phyloP scores from a whole-genome alignment of 306 rosid genomes.

The Coriaria nepalensis region DNA sequence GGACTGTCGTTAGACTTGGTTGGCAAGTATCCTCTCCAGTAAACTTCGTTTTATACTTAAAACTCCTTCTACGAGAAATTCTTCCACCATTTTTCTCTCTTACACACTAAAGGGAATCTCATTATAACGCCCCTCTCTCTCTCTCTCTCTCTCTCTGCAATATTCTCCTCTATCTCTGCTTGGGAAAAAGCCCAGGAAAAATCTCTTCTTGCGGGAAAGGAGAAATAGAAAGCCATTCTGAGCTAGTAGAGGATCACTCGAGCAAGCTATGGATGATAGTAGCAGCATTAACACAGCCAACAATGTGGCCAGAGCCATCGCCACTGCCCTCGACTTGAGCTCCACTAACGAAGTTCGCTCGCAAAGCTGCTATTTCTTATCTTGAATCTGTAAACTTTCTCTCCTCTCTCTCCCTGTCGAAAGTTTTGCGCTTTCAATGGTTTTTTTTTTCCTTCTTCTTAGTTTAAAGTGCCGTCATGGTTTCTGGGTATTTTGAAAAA shows the following conservation, averaged over 20 bases:
- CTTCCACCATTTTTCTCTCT: too few relatives aligned
- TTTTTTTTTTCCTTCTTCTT: neutral
- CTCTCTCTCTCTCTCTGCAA: neutral
- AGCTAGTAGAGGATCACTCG: neutral
- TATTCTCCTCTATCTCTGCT: neutral
- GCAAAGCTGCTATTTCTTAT: slow-evolving; percentile 58
- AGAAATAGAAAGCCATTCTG: neutral
- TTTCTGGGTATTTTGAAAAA: too few relatives aligned
- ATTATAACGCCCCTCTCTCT: neutral
- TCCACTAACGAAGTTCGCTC: slow-evolving; percentile 64
- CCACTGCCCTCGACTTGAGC: slow-evolving; percentile 71
- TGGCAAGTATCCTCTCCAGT: too few relatives aligned
- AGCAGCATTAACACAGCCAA: slow-evolving; percentile 16
- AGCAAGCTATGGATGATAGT: slow-evolving; percentile 38
- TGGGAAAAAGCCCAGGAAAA: slow-evolving; percentile 2
- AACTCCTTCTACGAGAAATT: too few relatives aligned
- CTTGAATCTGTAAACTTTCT: slow-evolving; percentile 52
- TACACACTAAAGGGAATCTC: neutral
- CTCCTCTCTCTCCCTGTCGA: neutral
- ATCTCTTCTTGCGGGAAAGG: neutral
- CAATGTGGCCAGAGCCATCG: slow-evolving; percentile 81
- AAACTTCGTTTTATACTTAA: too few relatives aligned
- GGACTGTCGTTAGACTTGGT: too few relatives aligned
- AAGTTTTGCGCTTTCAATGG: neutral
- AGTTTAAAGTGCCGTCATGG: too few relatives aligned